A percentile compares a stretch with the other conserved stretches of the same genome.
These are phyloP conservation scores for Tremella yokohamensis DNA, from an alignment of 768 basidiomycete species.

Conservation along the genomic window DNA sequence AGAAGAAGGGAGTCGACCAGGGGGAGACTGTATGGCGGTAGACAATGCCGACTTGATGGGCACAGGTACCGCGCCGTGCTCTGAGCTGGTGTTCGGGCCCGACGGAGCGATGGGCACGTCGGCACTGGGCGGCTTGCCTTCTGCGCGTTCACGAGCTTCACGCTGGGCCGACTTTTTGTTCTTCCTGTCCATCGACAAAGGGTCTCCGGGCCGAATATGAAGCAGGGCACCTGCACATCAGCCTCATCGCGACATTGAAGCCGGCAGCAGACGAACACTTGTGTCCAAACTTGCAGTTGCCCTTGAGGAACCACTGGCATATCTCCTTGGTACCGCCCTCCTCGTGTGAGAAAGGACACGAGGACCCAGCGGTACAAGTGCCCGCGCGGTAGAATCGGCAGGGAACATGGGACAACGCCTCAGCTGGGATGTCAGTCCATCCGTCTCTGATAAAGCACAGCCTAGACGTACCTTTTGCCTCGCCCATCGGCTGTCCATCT, in stretches of 20 bases:
- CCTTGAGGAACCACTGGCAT: slow-evolving; percentile 66
- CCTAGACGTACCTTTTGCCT: slow-evolving; percentile 14
- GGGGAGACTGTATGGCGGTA: slow-evolving; percentile 35
- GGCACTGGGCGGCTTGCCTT: slow-evolving; percentile 10
- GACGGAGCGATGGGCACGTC: slow-evolving; percentile 2
- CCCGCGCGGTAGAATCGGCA: slow-evolving; percentile 95
- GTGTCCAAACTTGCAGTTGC: slow-evolving; percentile 74
- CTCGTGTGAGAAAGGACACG: slow-evolving; percentile 91
- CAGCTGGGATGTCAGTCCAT: slow-evolving; percentile 6
- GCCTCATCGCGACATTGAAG: background rate
- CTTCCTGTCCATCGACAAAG: slow-evolving; percentile 92
- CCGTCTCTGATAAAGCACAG: background rate
- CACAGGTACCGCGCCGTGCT: slow-evolving; percentile 34
- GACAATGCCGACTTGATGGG: slow-evolving; percentile 40
- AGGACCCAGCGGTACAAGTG: slow-evolving; percentile 85
- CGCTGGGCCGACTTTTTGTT: slow-evolving; percentile 64
- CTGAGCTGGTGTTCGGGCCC: slow-evolving; percentile 50
- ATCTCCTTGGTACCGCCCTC: slow-evolving; percentile 51
- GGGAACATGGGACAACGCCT: slow-evolving; percentile 78
- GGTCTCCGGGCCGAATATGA: slow-evolving; percentile 89
- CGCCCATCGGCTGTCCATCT: slow-evolving; percentile 4
- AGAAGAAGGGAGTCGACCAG: slow-evolving; percentile 30
- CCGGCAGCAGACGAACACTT: slow-evolving; percentile 46
- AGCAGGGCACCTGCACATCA: slow-evolving; percentile 72
- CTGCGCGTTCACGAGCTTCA: slow-evolving; percentile 30